Base-by-base conservation (phyloP, 371 early-diverging fungal genomes). In the Mycotypha africana region DNA sequence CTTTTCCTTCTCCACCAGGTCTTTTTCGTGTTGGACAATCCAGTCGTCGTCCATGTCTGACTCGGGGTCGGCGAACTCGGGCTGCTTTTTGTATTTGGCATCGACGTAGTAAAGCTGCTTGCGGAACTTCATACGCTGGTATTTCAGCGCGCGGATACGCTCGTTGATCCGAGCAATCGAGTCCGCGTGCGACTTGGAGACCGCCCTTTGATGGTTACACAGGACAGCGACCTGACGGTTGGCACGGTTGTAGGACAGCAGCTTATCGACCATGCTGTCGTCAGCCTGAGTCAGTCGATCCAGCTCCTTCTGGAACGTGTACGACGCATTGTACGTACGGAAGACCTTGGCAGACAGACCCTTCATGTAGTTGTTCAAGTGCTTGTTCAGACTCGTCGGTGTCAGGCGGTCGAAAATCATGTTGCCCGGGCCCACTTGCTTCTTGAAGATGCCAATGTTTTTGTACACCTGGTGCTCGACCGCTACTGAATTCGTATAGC, bases 331-430 rank as follows among this genome's bases (percentile, higher is more conserved):
- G 68, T 82, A 95, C 17, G 98, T 98, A 89, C 98, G 97, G 78
- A 98, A 98, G 16, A 97, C 98, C 62, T 98, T 98, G 47, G 97
- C 97, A 3, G 93, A 90, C 28, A 98, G 65, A 3, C 97, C 95
- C n/a, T 79, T 70, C 95, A 95, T 95, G 55, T 83, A 79, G 17
- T 52, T 75, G 21, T 80, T 81, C 50, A 98, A 66, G 56, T 95
- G 84, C 65, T 89, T 93, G 77, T 98, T 98, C 42, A 98, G 62
- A 19, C 74, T 61, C 0, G 78, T 48, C 0, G 92, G 84, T 60
- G 76, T 88, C 19, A 98, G 62, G 5, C 91, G 82, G 62, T 95
- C 94, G 74, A 98, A 98, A 42, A 97, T 72, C 53, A 74, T 67
- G 53, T 93, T 86, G 3, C 83, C 84, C 19, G 32, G 37, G 5